Evolutionary conservation across 495 filamentous ascomycete genomes (phyloP), one percentile per base, ranked within the genome.

Genomic region (Lasiosphaeris hirsuta): DNA sequence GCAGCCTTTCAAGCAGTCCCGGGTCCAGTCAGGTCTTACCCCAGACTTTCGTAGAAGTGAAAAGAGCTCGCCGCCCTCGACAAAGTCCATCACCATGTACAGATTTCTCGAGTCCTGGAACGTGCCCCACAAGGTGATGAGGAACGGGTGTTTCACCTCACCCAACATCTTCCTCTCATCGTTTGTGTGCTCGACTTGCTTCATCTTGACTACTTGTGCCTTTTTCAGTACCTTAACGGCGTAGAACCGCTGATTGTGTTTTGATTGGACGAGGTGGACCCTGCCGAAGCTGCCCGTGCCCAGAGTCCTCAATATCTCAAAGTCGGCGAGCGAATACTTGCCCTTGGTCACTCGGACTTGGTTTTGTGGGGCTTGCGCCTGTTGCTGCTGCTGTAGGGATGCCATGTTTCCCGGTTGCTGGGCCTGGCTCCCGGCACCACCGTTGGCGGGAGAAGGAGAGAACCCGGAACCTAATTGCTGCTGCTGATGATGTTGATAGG

Each of bases 11-110:
- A 30, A 7, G 30, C 2, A 30, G 13, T 1, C 7, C 8, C 17
- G 4, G 19, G 18, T 15, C 13, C 11, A 33, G 36, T 42, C 11
- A 40, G 3, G 17, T 78, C 88, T 75, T 78, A 97, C 94, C 80
- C 96, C 95, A 38, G 93, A 97, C 74, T 97, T 97, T 56, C 95
- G 84, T 54, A 98, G 77, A 62, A 97, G 70, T 66, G 92, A 97
- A 72, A 98, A 98, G 49, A 98, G 78, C 77, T 98, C 95, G 55
- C 94, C 94, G 62, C 94, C 94, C 72, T 98, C 95, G n/a, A 98
- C 90, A 76, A 98, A 98, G 67, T 97, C 94, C 94, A 98, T 97
- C 62, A 98, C 94, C 94, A 98, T 97, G 79, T 98, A 98, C 17
- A 98, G 76, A 68, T 98, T 97, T 70, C 86, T 87, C 15, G 89